Conservation (phyloP, 441 rosid genomes). For the Biscutella auriculata region DNA sequence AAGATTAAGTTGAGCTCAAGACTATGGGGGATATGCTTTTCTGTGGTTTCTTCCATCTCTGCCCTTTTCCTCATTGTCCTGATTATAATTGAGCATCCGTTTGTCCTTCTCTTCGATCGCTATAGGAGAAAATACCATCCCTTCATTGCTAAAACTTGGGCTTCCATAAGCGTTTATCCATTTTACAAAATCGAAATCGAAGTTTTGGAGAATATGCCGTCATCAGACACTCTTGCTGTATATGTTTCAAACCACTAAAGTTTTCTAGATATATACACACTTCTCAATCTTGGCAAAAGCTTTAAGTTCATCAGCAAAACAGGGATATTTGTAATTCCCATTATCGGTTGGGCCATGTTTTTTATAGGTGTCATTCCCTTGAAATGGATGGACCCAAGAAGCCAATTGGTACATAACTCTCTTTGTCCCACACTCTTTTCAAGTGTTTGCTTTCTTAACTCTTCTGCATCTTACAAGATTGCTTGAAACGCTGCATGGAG, state of each 20-base stretch:
- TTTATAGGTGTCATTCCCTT: slow-evolving; percentile 76
- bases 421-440: background rate
- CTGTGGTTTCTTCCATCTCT: slow-evolving; percentile 39
- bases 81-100: slow-evolving; percentile 67
- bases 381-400: slow-evolving; percentile 82
- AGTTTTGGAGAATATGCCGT: slow-evolving; percentile 80
- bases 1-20: slow-evolving; percentile 44
- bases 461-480: slow-evolving; percentile 38
- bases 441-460: background rate
- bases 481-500: slow-evolving; percentile 72
- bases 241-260: slow-evolving; percentile 92
- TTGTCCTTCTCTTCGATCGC: slow-evolving; percentile 65
- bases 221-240: slow-evolving; percentile 62
- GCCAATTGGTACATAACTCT: slow-evolving; percentile 57
- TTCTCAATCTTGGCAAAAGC: slow-evolving; percentile 74
- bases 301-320: slow-evolving; percentile 92
- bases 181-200: slow-evolving; percentile 45
- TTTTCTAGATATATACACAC: slow-evolving; percentile 74
- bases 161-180: slow-evolving; percentile 38
- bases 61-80: slow-evolving; percentile 52
- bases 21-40: slow-evolving; percentile 74
- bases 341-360: slow-evolving; percentile 91
- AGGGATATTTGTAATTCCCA: slow-evolving; percentile 57
- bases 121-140: slow-evolving; percentile 66
- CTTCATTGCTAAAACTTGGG: slow-evolving; percentile 70